These are phyloP conservation scores for Monosporascus sp. DNA, from an alignment of 2,329 filamentous ascomycete genomes.

Conservation along the genomic window DNA sequence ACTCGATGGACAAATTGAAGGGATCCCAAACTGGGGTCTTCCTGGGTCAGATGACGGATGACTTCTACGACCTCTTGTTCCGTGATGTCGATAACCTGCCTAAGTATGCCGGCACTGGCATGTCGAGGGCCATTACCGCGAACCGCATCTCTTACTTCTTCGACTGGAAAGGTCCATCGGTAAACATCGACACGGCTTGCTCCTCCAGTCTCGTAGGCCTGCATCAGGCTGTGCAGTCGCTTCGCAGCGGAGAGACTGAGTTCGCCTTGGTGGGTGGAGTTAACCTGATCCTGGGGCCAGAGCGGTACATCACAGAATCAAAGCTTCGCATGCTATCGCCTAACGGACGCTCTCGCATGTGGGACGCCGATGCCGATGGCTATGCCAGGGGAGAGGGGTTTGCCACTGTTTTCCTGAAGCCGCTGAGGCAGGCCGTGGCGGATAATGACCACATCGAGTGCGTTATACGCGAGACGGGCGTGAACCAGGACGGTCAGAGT, in stretches of 20 bases:
- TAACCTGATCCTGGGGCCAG: constrained; percentile 27
- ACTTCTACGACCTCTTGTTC: constrained; percentile 46
- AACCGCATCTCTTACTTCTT: constrained; percentile 53
- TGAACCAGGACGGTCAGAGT: constrained; percentile 7
- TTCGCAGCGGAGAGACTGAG: constrained; percentile 39
- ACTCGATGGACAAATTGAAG: too few species aligned
- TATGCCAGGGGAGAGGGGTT: constrained; percentile 49
- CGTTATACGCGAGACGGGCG: constrained; percentile 3
- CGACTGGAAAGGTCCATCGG: constrained; percentile 48
- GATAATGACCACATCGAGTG: constrained; percentile 9
- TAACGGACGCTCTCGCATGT: constrained; percentile 30
- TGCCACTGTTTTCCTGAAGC: constrained; percentile 41
- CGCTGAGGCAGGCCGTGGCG: constrained; percentile 30
- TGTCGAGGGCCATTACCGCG: constrained; percentile 46
- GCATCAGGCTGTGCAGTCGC: constrained; percentile 46
- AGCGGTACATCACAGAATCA: not conserved
- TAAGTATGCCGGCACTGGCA: constrained; percentile 48
- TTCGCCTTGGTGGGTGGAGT: constrained; percentile 24
- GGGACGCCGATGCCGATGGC: constrained; percentile 39
- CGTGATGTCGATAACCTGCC: constrained; percentile 45
- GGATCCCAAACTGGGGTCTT: not conserved
- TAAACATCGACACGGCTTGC: constrained; percentile 56
- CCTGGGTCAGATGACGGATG: constrained; percentile 20
- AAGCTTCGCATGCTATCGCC: constrained; percentile 32
- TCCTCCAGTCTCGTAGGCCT: constrained; percentile 50